phyloP scores from a whole-genome alignment of 257 asterid genomes.

The Solanum paucissectum region DNA sequence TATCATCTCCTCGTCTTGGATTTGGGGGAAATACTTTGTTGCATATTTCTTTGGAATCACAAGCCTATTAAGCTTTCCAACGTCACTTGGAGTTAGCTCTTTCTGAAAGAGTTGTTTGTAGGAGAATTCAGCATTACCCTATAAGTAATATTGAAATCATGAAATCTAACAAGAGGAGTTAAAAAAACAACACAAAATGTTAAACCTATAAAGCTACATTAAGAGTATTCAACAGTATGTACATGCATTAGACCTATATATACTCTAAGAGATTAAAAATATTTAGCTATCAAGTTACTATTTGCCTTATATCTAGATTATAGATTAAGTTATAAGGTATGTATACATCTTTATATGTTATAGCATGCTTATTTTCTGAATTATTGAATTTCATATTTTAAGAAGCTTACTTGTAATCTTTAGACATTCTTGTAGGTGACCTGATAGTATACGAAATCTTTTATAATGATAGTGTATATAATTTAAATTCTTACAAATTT shows the following conservation, averaged over 20 bases:
- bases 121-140: background rate
- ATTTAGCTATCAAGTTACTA: background rate
- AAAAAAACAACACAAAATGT: too few species aligned
- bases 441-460: background rate
- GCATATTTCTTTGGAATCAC: conserved; percentile 60
- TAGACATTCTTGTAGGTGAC: background rate
- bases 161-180: background rate
- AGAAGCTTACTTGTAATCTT: background rate
- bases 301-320: background rate
- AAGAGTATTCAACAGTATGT: background rate
- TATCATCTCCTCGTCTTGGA: conserved; percentile 29
- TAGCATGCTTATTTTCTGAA: background rate
- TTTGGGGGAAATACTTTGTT: conserved; percentile 28
- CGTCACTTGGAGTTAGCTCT: conserved; percentile 65
- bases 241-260: background rate
- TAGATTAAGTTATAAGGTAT: background rate
- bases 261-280: background rate
- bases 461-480: background rate
- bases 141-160: background rate
- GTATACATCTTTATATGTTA: background rate
- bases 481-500: background rate
- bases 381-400: background rate
- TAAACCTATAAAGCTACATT: background rate
- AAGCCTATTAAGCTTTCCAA: conserved; percentile 36
- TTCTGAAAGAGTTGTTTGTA: conserved; percentile 36